Conservation (phyloP, 495 filamentous ascomycete genomes). For the Neurospora cerealis region DNA sequence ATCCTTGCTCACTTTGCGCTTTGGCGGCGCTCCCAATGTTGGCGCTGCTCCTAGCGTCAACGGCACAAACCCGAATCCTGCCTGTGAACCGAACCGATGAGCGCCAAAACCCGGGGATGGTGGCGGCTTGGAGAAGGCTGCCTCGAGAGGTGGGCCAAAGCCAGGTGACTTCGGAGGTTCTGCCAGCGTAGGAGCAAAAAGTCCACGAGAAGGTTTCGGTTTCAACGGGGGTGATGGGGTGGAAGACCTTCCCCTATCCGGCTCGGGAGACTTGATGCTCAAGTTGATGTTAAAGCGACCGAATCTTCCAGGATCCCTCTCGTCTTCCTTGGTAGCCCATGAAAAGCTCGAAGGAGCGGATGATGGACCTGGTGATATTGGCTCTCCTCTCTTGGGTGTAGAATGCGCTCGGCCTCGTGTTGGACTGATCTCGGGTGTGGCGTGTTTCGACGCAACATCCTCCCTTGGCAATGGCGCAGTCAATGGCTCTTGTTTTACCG, state of each 20-base stretch:
- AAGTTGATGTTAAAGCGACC: constrained; percentile 30
- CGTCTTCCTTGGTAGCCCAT: constrained; percentile 37
- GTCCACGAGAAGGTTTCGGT: constrained; percentile 20
- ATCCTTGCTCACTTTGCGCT: constrained; percentile 8
- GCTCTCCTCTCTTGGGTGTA: constrained; percentile 30
- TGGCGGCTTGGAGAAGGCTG: constrained; percentile 22
- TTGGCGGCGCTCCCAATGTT: constrained; percentile 7
- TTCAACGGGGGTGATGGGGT: constrained; percentile 16
- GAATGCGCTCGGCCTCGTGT: constrained; percentile 30
- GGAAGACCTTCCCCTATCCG: constrained; percentile 18
- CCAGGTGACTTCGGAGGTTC: constrained; percentile 12
- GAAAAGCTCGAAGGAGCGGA: constrained; percentile 46
- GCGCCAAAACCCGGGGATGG: constrained; percentile 33
- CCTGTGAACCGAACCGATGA: constrained; percentile 20
- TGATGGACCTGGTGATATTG: constrained; percentile 45
- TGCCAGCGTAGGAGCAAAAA: constrained; percentile 5
- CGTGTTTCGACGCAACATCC: constrained; percentile 12
- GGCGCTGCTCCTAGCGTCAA: constrained; percentile 13
- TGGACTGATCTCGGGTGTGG: constrained; percentile 19
- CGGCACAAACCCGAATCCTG: constrained; percentile 26
- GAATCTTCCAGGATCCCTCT: constrained; percentile 25
- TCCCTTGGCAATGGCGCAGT: constrained; percentile 43
- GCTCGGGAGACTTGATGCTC: constrained; percentile 7
- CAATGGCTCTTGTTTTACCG: constrained; percentile 33
- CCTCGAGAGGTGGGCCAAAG: constrained; percentile 5